phyloP scores from a whole-genome alignment of 1,284 basidiomycete genomes.

The Microbotryum violaceum region DNA sequence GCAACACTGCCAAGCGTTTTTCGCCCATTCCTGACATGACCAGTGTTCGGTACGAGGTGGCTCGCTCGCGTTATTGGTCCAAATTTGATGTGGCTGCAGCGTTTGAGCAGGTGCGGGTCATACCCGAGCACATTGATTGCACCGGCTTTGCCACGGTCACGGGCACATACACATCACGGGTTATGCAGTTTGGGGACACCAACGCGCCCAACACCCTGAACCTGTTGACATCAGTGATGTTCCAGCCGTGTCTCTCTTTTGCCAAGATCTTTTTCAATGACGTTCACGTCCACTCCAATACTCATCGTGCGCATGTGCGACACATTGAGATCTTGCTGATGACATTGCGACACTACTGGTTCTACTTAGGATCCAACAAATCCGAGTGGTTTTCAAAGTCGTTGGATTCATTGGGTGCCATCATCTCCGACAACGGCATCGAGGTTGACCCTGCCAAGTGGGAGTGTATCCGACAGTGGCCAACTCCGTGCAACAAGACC shows the following conservation, averaged over 20 bases:
- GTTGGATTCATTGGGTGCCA: slow-evolving; percentile 38
- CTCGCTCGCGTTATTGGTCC: slow-evolving; percentile 30
- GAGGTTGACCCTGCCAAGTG: slow-evolving; percentile 38
- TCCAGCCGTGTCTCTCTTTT: slow-evolving; percentile 37
- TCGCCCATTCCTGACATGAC: slow-evolving; percentile 44
- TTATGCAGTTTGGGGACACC: slow-evolving; percentile 42
- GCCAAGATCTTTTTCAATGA: slow-evolving; percentile 42
- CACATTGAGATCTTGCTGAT: slow-evolving; percentile 37
- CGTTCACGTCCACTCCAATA: slow-evolving; percentile 39
- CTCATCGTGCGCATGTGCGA: slow-evolving; percentile 36
- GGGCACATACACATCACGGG: slow-evolving; percentile 35
- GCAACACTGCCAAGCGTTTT: slow-evolving; percentile 41
- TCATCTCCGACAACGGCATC: slow-evolving; percentile 38
- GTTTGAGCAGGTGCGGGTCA: slow-evolving; percentile 37
- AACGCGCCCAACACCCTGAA: slow-evolving; percentile 42
- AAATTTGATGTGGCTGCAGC: slow-evolving; percentile 40
- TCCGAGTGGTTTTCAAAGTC: slow-evolving; percentile 31
- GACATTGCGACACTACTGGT: slow-evolving; percentile 19
- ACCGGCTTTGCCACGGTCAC: slow-evolving; percentile 35
- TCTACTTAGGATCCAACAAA: slow-evolving; percentile 36
- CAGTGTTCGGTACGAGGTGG: slow-evolving; percentile 36
- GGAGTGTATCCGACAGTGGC: slow-evolving; percentile 30
- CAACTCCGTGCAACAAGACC: slow-evolving; percentile 39
- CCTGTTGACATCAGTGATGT: slow-evolving; percentile 40
- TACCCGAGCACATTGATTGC: slow-evolving; percentile 31